phyloP scores from a whole-genome alignment of 352 stramenopile genomes.

The Phytophthora sojae region DNA sequence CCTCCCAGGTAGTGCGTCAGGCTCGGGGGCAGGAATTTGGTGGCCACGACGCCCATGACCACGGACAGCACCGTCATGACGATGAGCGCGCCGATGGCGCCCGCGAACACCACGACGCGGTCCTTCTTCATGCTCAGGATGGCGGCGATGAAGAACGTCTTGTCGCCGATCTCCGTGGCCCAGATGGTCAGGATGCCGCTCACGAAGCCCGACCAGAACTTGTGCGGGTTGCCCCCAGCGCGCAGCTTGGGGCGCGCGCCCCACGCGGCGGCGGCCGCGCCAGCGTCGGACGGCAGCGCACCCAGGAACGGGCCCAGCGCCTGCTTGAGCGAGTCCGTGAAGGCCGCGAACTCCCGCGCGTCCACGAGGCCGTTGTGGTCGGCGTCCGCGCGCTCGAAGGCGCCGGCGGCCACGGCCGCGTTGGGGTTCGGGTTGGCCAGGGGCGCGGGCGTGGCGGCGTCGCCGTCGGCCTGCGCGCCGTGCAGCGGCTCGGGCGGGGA shows the following conservation, averaged over 20 bases:
- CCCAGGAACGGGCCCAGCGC: conserved; percentile 64
- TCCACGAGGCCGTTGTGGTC: conserved; percentile 82
- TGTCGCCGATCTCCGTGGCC: conserved; percentile 99
- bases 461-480: conserved; percentile 26
- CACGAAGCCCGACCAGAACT: conserved; percentile 89
- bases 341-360: conserved; percentile 67
- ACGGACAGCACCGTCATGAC: conserved; percentile 98
- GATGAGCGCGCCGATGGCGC: conserved; percentile 94
- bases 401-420: conserved; percentile 12
- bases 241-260: conserved; percentile 39
- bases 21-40: conserved; percentile 92
- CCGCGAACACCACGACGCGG: conserved; percentile 95
- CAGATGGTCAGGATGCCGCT: conserved; percentile 96
- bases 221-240: conserved; percentile 53
- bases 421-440: conserved; percentile 15
- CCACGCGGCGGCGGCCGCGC: conserved; percentile 24
- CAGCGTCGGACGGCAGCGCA: conserved; percentile 21
- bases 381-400: conserved; percentile 71
- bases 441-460: conserved; percentile 16
- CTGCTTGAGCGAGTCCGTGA: conserved; percentile 60
- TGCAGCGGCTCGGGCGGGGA: conserved; percentile 9
- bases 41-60: conserved; percentile 97
- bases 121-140: conserved; percentile 98
- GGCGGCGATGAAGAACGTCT: conserved; percentile 99
- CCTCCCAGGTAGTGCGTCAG: conserved; percentile 98